Evolutionary conservation across 2,329 filamentous ascomycete genomes (phyloP), one percentile per base, ranked within the genome.

Genomic region (Trichoderma cornu-damae): DNA sequence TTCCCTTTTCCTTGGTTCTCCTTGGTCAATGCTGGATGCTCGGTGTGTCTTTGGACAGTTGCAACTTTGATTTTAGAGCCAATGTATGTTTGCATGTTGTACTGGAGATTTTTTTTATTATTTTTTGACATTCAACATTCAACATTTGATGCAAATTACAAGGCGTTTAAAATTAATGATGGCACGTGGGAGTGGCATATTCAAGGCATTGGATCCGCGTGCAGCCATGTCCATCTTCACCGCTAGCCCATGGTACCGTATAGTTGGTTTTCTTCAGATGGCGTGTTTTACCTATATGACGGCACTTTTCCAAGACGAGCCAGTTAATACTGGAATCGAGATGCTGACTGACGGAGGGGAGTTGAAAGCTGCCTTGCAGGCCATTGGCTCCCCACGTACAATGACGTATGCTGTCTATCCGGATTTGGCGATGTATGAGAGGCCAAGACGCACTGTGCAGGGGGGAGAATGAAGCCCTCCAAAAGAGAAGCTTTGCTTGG

Each of bases 41-140:
- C 14, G 40, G 35, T 57, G 35, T 57, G 51, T 38, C 38, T 47
- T 46, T 43, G 51, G 51, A 16, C 16, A 30, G 50, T 28, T 42
- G 34, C 28, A 34, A 26, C 28, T 20, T 34, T 44, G 35, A 46
- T 5, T 55, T 37, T 55, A 57, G 53, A 57, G 9, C 28, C 44
- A 42, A 48, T 49, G 53, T 35, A 57, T 48, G 53, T 18, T 42
- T 20, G n/a, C n/a, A n/a, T n/a, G 53, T 43, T 57, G 53, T 49
- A 57, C 53, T 47, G 53, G 44, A 49, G 37, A 40, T 57, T 18
- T 24, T 43, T 37, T 43, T 28, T n/a, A n/a, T n/a, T n/a, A n/a
- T n/a, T n/a, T n/a, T n/a, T n/a, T n/a, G n/a, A n/a, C n/a, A n/a
- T n/a, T n/a, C n/a, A n/a, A n/a, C n/a, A n/a, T n/a, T n/a, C n/a